A percentile compares a stretch with the other conserved stretches of the same genome.
Conservation (phyloP, 306 rosid species). For the Ceratonia siliqua region DNA sequence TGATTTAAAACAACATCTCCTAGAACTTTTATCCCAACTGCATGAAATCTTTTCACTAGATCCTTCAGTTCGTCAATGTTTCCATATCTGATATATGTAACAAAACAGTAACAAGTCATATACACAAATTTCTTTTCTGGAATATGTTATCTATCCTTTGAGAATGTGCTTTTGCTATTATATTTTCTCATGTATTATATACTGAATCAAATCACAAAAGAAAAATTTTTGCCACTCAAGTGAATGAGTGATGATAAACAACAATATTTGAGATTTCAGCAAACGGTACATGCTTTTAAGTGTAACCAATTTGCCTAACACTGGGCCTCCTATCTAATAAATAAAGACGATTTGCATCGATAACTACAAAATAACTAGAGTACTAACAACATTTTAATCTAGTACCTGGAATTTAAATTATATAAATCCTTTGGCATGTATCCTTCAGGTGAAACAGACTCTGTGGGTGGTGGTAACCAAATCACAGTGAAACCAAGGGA, state of each 20-base stretch:
- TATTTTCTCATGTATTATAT: conserved; percentile 7
- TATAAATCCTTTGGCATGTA: conserved; percentile 96
- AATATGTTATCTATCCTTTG: neutral
- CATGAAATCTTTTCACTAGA: conserved; percentile 64
- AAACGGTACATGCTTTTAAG: neutral
- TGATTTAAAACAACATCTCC: conserved; percentile 99
- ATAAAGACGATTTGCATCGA: neutral
- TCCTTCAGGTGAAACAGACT: conserved; percentile 92
- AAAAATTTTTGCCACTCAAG: conserved; percentile 13
- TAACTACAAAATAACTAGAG: conserved; percentile 5
- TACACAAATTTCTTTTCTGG: neutral
- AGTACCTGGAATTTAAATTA: conserved; percentile 87
- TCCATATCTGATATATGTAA: conserved; percentile 69
- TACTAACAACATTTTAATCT: conserved; percentile 23
- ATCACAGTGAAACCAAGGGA: conserved; percentile 83
- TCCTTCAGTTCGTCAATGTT: conserved; percentile 82
- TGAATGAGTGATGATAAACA: neutral
- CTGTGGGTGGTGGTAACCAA: conserved; percentile 99
- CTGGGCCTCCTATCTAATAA: neutral
- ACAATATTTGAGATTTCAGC: conserved; percentile 16
- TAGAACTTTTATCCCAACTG: conserved; percentile 68
- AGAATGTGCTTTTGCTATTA: neutral
- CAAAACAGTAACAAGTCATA: conserved; percentile 17
- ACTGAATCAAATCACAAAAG: conserved; percentile 4
- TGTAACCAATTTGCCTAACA: conserved; percentile 8